Conservation (phyloP, 2,329 filamentous ascomycete genomes). For the Hyphodiscus sp. region DNA sequence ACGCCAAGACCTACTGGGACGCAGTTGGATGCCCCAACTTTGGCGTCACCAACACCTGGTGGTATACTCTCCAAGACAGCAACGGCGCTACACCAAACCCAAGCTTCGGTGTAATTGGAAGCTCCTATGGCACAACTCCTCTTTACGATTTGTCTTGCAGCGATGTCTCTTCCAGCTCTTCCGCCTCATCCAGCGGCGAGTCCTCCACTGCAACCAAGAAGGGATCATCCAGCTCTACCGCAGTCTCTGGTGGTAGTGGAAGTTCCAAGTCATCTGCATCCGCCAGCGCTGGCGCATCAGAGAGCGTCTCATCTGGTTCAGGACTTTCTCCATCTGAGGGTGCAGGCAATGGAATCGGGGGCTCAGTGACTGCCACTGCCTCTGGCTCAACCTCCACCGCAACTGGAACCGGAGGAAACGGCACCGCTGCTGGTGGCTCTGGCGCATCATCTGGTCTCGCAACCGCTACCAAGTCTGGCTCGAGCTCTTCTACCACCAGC, state of each 20-base stretch:
- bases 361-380: neutral
- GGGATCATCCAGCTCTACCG: conserved; percentile 3
- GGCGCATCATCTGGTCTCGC: neutral
- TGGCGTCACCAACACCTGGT: conserved; percentile 61
- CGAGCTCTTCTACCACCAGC: conserved; percentile 8
- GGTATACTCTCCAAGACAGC: conserved; percentile 70
- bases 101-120: conserved; percentile 64
- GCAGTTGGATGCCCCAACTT: conserved; percentile 68
- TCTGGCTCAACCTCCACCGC: conserved; percentile 5
- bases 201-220: conserved; percentile 8
- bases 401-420: neutral
- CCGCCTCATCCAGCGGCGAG: conserved; percentile 9
- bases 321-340: conserved; percentile 18
- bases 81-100: conserved; percentile 54
- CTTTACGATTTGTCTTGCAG: conserved; percentile 59
- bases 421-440: conserved; percentile 1
- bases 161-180: conserved; percentile 23
- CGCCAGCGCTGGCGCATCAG: too few species aligned
- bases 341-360: conserved; percentile 5
- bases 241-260: neutral
- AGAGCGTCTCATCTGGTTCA: conserved; percentile 11
- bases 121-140: conserved; percentile 45
- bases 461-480: conserved; percentile 6
- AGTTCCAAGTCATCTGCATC: conserved; percentile 1
- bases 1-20: conserved; percentile 77